Evolutionary conservation across 352 stramenopile species (phyloP).

Genomic region (Pythium brassicae): DNA sequence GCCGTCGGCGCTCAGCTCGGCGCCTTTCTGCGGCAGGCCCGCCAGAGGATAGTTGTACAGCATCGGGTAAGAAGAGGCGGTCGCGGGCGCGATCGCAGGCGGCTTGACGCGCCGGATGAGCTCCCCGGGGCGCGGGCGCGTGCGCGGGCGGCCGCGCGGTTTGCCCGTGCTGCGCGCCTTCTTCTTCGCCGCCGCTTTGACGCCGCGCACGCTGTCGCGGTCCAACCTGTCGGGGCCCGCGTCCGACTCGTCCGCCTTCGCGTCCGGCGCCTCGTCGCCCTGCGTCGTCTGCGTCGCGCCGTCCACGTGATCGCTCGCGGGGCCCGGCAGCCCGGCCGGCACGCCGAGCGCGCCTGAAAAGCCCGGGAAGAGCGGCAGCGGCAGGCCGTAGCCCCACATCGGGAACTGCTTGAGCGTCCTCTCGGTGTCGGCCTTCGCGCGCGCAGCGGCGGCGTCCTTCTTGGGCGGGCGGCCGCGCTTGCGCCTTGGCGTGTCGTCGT

Average conservation of each 20-base stretch:
- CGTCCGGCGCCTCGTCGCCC: constrained; percentile 20
- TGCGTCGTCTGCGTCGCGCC: constrained; percentile 21
- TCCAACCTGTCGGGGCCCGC: no score
- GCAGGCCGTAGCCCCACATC: constrained; percentile 46
- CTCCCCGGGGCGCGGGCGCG: constrained; percentile 66
- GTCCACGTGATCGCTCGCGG: constrained; percentile 4
- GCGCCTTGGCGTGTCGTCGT: constrained; percentile 57
- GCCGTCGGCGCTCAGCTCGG: constrained; percentile 34
- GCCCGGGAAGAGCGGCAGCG: constrained; percentile 17
- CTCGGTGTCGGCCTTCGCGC: constrained; percentile 41
- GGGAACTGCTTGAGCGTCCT: constrained; percentile 64
- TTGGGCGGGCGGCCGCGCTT: constrained; percentile 67
- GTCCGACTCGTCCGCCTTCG: constrained; percentile 22
- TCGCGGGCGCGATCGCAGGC: constrained; percentile 58
- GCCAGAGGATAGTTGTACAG: constrained; percentile 83
- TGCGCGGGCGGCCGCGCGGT: constrained; percentile 63
- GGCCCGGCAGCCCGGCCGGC: constrained; percentile 18
- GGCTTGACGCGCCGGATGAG: constrained; percentile 70
- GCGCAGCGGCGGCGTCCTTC: constrained; percentile 50
- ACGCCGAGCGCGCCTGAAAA: constrained; percentile 40
- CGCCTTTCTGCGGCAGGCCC: constrained; percentile 44
- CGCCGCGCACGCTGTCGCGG: no score
- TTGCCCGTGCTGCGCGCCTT: constrained; percentile 70
- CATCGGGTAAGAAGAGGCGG: constrained; percentile 43
- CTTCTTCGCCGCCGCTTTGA: constrained; percentile 60